A percentile compares a stretch with the other conserved stretches of the same genome.
phyloP scores from a whole-genome alignment of 768 basidiomycete genomes.

The Pleurotus djamor region DNA sequence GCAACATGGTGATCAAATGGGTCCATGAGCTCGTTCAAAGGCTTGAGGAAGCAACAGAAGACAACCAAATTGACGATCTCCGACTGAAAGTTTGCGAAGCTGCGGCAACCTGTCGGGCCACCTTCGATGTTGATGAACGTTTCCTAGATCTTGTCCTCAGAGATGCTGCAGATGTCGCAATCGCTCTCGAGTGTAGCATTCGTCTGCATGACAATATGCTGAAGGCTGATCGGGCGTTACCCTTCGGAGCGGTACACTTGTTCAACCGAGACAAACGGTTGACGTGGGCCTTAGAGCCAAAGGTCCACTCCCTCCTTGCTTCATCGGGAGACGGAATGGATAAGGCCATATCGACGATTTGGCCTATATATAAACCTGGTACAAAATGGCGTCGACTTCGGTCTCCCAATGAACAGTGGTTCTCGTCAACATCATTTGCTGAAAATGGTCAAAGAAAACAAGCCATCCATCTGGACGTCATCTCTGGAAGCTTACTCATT shows the following conservation, averaged over 20 bases:
- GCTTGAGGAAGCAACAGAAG: slow-evolving; percentile 13
- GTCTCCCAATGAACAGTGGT: slow-evolving; percentile 23
- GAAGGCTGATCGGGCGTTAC: slow-evolving; percentile 4
- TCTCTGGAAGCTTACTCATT: slow-evolving; percentile 37
- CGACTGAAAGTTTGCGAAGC: slow-evolving; percentile 27
- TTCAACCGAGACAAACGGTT: slow-evolving; percentile 27
- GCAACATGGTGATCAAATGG: slow-evolving; percentile 32
- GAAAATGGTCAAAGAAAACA: slow-evolving; percentile 14
- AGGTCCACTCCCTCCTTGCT: neutral
- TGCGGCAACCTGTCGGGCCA: slow-evolving; percentile 36
- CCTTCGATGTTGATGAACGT: slow-evolving; percentile 29
- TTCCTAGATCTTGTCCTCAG: slow-evolving; percentile 13
- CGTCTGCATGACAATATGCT: slow-evolving; percentile 22
- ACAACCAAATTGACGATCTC: slow-evolving; percentile 12
- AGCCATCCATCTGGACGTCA: slow-evolving; percentile 34
- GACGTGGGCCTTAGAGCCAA: slow-evolving; percentile 18
- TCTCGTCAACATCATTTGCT: slow-evolving; percentile 17
- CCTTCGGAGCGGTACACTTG: slow-evolving; percentile 6
- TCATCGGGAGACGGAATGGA: slow-evolving; percentile 3
- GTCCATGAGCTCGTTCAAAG: slow-evolving; percentile 26
- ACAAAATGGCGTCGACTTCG: slow-evolving; percentile 17
- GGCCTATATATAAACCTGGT: slow-evolving; percentile 13
- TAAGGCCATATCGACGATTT: slow-evolving; percentile 12
- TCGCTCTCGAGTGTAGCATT: slow-evolving; percentile 20
- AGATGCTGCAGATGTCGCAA: slow-evolving; percentile 17